These are phyloP conservation scores for Eucalyptus marginata DNA, from an alignment of 345 rosid species.

Conservation along the genomic window DNA sequence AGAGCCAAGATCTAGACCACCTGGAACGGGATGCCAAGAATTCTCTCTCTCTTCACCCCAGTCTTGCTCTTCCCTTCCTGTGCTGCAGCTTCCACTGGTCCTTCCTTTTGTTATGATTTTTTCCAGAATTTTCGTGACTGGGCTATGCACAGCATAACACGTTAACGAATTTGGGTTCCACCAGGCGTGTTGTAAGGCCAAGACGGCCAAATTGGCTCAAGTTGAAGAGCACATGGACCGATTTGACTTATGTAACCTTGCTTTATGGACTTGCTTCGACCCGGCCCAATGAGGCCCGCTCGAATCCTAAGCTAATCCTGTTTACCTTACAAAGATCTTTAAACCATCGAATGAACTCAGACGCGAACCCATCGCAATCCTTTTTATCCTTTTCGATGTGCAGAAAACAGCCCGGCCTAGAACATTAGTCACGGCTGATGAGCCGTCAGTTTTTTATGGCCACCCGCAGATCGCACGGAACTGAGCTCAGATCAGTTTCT, in stretches of 20 bases:
- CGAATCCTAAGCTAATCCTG: background rate
- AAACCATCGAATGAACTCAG: background rate
- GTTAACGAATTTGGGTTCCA: background rate
- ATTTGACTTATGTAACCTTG: background rate
- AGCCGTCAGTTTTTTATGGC: too few relatives aligned
- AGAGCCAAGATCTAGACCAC: background rate
- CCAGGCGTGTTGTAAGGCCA: background rate
- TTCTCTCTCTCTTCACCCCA: background rate
- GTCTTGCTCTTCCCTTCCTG: background rate
- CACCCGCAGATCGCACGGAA: accelerated
- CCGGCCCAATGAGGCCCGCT: background rate
- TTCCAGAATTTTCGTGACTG: background rate
- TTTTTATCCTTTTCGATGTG: too few relatives aligned
- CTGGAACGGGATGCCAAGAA: too few relatives aligned
- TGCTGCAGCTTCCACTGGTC: background rate
- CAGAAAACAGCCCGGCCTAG: too few relatives aligned
- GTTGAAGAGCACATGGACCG: background rate
- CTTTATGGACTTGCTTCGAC: background rate
- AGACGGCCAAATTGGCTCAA: background rate
- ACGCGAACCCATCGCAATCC: too few relatives aligned
- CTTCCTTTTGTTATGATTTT: background rate
- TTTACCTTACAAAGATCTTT: background rate
- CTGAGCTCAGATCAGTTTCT: too few relatives aligned
- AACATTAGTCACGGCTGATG: too few relatives aligned
- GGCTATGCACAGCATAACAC: background rate